Conservation (phyloP, 768 basidiomycete species). For the Mycena vitilis region DNA sequence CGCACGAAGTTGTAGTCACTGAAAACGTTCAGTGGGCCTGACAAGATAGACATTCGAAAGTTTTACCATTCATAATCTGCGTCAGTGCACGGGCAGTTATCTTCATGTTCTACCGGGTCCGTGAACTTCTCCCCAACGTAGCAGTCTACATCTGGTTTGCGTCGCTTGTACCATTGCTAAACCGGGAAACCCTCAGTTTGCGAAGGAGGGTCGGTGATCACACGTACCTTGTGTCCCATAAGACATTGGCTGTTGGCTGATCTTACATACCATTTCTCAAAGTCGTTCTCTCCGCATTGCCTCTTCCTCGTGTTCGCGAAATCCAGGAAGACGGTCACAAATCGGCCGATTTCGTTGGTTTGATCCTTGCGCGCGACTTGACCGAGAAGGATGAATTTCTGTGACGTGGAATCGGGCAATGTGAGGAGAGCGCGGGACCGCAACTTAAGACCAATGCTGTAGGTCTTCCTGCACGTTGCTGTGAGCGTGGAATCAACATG, state of each 20-base stretch:
- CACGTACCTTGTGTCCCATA: conserved; percentile 90
- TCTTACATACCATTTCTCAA: conserved; percentile 91
- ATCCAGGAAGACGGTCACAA: conserved; percentile 84
- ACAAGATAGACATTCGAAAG: not conserved
- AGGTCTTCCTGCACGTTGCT: conserved; percentile 65
- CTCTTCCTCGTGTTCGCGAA: conserved; percentile 76
- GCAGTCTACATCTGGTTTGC: conserved; percentile 86
- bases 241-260: conserved; percentile 77
- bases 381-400: conserved; percentile 93
- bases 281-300: conserved; percentile 78
- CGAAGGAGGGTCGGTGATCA: not conserved
- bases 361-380: conserved; percentile 74
- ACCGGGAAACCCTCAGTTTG: conserved; percentile 1
- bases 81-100: conserved; percentile 84
- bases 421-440: conserved; percentile 86
- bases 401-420: conserved; percentile 94
- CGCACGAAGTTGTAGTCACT: conserved; percentile 94
- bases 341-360: conserved; percentile 62
- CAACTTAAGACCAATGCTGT: conserved; percentile 76
- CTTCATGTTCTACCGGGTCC: conserved; percentile 87
- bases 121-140: conserved; percentile 91
- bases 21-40: not conserved
- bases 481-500: conserved; percentile 10
- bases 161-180: conserved; percentile 93
- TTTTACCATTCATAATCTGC: conserved; percentile 93